A percentile compares a stretch with the other conserved stretches of the same genome.
phyloP scores from a whole-genome alignment of 306 rosid species.

The Prunus mume region DNA sequence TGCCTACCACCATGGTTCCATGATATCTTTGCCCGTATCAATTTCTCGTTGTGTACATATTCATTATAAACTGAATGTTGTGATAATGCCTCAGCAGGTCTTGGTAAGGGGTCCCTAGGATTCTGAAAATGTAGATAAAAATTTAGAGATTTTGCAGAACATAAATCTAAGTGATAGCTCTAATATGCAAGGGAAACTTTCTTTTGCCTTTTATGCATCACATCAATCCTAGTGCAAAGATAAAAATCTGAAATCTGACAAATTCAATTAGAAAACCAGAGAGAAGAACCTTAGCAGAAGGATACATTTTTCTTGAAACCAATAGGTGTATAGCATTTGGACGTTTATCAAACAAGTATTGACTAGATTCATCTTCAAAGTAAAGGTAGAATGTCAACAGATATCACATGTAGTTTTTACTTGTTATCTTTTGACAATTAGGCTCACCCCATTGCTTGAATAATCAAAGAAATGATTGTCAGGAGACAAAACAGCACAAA shows the following conservation, averaged over 20 bases:
- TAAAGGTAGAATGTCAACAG: neutral
- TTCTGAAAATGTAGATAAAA: conserved; percentile 43
- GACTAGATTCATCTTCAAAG: neutral
- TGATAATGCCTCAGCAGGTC: conserved; percentile 21
- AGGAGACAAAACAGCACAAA: neutral
- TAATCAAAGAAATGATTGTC: neutral
- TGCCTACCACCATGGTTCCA: conserved; percentile 68
- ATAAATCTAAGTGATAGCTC: neutral
- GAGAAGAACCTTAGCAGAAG: neutral
- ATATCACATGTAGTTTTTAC: neutral
- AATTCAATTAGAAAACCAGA: neutral
- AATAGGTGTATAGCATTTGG: neutral
- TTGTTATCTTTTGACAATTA: neutral
- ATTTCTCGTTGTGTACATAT: conserved; percentile 32
- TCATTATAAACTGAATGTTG: conserved; percentile 32
- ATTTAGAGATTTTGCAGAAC: conserved; percentile 12
- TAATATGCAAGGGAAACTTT: neutral
- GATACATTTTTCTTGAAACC: conserved; percentile 1
- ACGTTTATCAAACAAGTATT: neutral
- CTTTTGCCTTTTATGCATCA: neutral
- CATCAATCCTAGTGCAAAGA: neutral
- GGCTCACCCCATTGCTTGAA: neutral
- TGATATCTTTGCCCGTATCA: conserved; percentile 48
- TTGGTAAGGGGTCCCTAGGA: conserved; percentile 30
- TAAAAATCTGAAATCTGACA: neutral